Percentiles rank a stretch among this genome's conserved stretches.
phyloP scores from a whole-genome alignment of 2,329 filamentous ascomycete genomes.

The Tolypocladium tropicale region DNA sequence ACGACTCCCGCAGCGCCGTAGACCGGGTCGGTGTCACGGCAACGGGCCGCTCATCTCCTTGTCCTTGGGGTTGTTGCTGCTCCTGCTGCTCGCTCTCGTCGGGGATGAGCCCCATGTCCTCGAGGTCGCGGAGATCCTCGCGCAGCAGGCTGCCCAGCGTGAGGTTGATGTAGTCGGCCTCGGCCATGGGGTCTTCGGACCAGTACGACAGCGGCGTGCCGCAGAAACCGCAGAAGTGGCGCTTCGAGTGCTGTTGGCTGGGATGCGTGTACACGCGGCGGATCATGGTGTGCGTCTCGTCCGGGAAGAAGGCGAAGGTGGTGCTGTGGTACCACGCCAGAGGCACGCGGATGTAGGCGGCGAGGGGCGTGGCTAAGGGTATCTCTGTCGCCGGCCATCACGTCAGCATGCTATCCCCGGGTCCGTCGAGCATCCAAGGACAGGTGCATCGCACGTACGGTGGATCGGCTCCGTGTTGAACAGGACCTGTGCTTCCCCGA shows the following conservation, averaged over 20 bases:
- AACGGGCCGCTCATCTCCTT: constrained; percentile 5
- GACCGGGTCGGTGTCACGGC: constrained; percentile 15
- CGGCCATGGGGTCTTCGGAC: constrained; percentile 60
- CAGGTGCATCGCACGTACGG: constrained; percentile 46
- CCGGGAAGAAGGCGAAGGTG: constrained; percentile 65
- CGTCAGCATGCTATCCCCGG: neutral
- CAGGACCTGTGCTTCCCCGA: constrained; percentile 53
- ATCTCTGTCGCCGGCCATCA: constrained; percentile 32
- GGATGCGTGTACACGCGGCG: constrained; percentile 55
- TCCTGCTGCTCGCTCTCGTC: constrained; percentile 20
- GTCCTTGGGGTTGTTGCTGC: neutral
- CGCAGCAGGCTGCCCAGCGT: constrained; percentile 67
- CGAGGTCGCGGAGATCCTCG: constrained; percentile 61
- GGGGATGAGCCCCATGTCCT: constrained; percentile 65
- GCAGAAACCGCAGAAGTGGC: constrained; percentile 86
- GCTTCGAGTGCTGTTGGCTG: constrained; percentile 47
- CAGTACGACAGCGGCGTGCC: constrained; percentile 78
- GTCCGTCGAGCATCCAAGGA: neutral
- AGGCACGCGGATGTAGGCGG: constrained; percentile 75
- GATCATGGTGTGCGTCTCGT: constrained; percentile 62
- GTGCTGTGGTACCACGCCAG: constrained; percentile 69
- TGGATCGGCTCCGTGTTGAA: constrained; percentile 63
- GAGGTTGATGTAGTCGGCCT: constrained; percentile 71
- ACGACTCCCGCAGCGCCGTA: constrained; percentile 40
- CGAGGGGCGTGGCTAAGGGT: constrained; percentile 61